phyloP scores from a whole-genome alignment of 108 stramenopile genomes.

The Pseudonitzschia multiseries region DNA sequence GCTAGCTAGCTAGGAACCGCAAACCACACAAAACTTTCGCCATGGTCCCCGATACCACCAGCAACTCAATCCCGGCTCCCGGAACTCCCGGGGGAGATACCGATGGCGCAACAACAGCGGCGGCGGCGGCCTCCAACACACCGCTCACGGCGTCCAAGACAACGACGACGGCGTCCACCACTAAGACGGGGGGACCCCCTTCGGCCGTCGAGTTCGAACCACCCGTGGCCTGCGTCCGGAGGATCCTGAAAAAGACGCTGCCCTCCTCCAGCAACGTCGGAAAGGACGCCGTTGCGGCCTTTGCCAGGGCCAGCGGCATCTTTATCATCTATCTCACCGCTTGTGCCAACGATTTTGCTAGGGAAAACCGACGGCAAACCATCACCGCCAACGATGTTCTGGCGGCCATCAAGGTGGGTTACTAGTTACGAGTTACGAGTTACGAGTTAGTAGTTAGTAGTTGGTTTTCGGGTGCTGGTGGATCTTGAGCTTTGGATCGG shows the following conservation, averaged over 20 bases:
- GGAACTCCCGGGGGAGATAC: not conserved
- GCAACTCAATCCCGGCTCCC: not conserved
- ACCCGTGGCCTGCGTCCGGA: slow-evolving; percentile 83
- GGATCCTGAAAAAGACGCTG: slow-evolving; percentile 80
- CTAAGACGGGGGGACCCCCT: slow-evolving; percentile 32
- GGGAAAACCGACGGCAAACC: slow-evolving; percentile 84
- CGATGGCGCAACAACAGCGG: not conserved
- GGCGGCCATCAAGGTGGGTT: slow-evolving; percentile 67
- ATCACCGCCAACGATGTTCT: slow-evolving; percentile 89
- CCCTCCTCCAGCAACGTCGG: slow-evolving; percentile 80
- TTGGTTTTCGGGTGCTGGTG: too few species aligned
- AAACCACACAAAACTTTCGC: not conserved
- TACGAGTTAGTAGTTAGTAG: too few species aligned
- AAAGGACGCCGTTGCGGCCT: slow-evolving; percentile 83
- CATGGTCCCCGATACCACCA: not conserved
- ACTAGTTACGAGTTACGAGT: too few species aligned
- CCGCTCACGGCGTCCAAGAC: not conserved
- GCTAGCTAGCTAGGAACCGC: too few species aligned
- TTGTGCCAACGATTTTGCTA: slow-evolving; percentile 89
- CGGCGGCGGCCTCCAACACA: not conserved
- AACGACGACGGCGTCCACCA: too few species aligned
- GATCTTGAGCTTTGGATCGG: too few species aligned
- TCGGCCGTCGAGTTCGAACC: slow-evolving; percentile 86
- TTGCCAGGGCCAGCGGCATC: slow-evolving; percentile 86
- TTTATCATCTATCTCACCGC: slow-evolving; percentile 92